Base-by-base conservation (phyloP, 768 basidiomycete species). In the Rhizopogon vinicolor region DNA sequence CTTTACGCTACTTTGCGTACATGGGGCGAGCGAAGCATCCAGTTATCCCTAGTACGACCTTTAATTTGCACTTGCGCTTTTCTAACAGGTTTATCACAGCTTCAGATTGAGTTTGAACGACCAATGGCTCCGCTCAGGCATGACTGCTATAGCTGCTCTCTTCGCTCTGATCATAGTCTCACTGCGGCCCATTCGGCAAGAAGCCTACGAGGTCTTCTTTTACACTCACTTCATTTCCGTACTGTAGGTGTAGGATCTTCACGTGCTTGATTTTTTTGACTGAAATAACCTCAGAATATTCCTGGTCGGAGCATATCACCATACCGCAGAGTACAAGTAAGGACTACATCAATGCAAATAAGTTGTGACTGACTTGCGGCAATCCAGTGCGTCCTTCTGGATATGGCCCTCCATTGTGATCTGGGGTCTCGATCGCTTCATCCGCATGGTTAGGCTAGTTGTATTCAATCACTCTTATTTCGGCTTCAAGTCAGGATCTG, bases 121-220 rank as follows among this genome's bases (percentile, higher is more conserved):
- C 3, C 7, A 53, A 12, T 73, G 63, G 59, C 12, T 75, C 7
- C 68, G 61, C 7, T 25, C 62, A 10, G 79, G 78, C 7, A 40
- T 78, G 5, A 57, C 65, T 13, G 77, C 80, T 0, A 46, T 72
- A 2, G 59, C 61, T 13, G 58, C 79, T 0, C 69, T 83, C n/a
- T 68, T 74, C 1, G 53, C 82, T n/a, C 56, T 84, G 3, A 67
- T 63, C 19, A 42, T 83, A 13, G 55, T 80, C n/a, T 78, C 82
- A 7, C 52, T 85, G 10, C 77, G 80, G 10, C 76, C 74, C 1
- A 60, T 85, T 19, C 77, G 84, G 8, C 63, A 70, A 3, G 68
- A 62, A 5, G 64, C 60, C 1, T 86, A 84, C 52, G 83, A 86
- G 60, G 3, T 77, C 4, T 87, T 86, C 70, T 68, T 81, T 35